Conservation (phyloP, 192 early-diverging fungal genomes). For the Coemansia sp. region DNA sequence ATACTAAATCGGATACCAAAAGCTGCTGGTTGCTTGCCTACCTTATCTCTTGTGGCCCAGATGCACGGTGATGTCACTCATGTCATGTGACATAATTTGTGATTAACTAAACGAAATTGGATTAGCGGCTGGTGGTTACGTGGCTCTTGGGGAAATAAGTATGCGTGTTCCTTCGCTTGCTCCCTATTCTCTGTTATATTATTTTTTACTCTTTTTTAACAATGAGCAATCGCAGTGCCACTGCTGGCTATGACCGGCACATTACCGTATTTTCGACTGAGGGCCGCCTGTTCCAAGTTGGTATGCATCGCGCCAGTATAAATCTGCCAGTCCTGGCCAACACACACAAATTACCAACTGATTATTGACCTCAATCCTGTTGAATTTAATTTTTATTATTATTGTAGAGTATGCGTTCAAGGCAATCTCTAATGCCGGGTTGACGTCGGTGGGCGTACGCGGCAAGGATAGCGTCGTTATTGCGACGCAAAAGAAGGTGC, state of each 20-base stretch:
- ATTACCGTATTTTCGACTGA: slow-evolving; percentile 99
- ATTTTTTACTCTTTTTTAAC: not conserved
- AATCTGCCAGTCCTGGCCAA: not conserved
- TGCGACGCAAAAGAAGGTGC: slow-evolving; percentile 96
- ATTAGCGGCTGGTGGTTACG: not conserved
- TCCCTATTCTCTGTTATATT: not conserved
- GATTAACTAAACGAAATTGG: not conserved
- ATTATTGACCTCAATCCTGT: not conserved
- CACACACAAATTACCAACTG: not conserved
- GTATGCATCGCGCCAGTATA: slow-evolving; percentile 56
- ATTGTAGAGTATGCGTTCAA: slow-evolving; percentile 98
- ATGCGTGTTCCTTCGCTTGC: not conserved
- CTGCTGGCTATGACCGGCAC: slow-evolving; percentile 93
- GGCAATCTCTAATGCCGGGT: slow-evolving; percentile 96
- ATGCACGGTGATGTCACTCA: not conserved
- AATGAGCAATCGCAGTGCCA: slow-evolving; percentile 56
- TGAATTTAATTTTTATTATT: not conserved
- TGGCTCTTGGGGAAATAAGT: not conserved
- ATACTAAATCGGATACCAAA: not conserved
- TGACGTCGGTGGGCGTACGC: slow-evolving; percentile 94
- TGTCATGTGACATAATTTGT: not conserved
- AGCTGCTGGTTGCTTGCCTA: not conserved
- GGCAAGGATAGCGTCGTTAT: slow-evolving; percentile 95
- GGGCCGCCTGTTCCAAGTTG: slow-evolving; percentile 99
- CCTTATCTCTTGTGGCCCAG: not conserved